Conservation (phyloP, 805 yeast genomes). For the Monosporozyma aerobia region DNA sequence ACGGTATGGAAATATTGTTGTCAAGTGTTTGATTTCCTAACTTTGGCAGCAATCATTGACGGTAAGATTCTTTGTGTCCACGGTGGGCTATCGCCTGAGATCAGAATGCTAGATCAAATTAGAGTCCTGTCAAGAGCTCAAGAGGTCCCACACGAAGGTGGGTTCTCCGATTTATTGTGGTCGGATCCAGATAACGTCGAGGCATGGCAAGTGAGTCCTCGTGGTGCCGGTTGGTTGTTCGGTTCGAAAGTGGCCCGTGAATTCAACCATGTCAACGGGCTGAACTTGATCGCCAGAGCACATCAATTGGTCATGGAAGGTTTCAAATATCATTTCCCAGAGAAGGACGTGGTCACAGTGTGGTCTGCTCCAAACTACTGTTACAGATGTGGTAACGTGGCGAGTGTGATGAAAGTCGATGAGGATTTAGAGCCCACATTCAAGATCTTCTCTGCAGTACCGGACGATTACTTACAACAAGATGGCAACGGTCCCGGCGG, state of each 20-base stretch:
- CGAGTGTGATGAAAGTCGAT: slow-evolving; percentile 93
- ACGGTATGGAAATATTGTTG: slow-evolving; percentile 96
- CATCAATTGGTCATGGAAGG: slow-evolving; percentile 99
- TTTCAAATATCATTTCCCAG: slow-evolving; percentile 90
- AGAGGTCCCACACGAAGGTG: slow-evolving; percentile 98
- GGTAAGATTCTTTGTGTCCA: slow-evolving; percentile 92
- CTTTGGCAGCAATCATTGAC: slow-evolving; percentile 92
- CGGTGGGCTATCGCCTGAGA: slow-evolving; percentile 96
- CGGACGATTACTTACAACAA: slow-evolving; percentile 52
- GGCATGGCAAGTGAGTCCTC: slow-evolving; percentile 95
- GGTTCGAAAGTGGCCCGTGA: slow-evolving; percentile 92
- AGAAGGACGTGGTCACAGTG: slow-evolving; percentile 92
- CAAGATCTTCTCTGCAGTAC: slow-evolving; percentile 91
- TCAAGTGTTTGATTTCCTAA: slow-evolving; percentile 88
- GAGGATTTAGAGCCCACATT: slow-evolving; percentile 81
- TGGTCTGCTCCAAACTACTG: slow-evolving; percentile 98
- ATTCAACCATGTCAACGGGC: slow-evolving; percentile 88
- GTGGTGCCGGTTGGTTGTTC: slow-evolving; percentile 98
- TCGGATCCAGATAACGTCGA: slow-evolving; percentile 96
- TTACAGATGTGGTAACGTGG: slow-evolving; percentile 96
- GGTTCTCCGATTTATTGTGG: slow-evolving; percentile 96
- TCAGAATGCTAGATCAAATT: slow-evolving; percentile 93
- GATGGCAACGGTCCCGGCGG: slow-evolving; percentile 8
- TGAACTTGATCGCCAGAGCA: slow-evolving; percentile 85
- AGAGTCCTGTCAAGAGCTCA: slow-evolving; percentile 91